Percentiles rank a stretch among this genome's conserved stretches.
Evolutionary conservation across 177 flowering plant genomes (phyloP).

Genomic region (Vitis hybrid): DNA sequence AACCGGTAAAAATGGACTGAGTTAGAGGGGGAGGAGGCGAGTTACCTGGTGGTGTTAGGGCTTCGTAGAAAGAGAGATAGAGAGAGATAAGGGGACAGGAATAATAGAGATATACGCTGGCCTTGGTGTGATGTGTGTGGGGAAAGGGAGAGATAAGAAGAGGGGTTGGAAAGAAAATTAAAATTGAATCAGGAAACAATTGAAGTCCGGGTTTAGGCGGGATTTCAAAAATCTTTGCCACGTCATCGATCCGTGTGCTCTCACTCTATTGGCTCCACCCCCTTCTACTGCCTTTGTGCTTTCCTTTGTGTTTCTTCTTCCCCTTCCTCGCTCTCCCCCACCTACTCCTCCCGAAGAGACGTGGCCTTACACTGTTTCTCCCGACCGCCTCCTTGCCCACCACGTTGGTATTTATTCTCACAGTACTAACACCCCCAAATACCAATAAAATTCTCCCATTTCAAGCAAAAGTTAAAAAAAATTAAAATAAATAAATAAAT

Average conservation of each 20-base stretch:
- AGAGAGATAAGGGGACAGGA: not conserved
- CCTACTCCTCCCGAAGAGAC: not conserved
- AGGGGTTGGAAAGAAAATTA: not conserved
- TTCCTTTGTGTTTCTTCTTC: conserved; percentile 8
- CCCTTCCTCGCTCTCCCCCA: not conserved
- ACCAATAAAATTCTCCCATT: too few species aligned
- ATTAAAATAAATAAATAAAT: too few species aligned
- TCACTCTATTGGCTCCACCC: conserved; percentile 5
- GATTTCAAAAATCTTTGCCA: conserved; percentile 35
- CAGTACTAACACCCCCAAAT: too few species aligned
- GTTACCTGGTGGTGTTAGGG: conserved; percentile 18
- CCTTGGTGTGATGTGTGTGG: conserved; percentile 3
- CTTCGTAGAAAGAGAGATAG: not conserved
- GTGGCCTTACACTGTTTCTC: too few species aligned
- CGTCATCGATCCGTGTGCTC: conserved; percentile 38
- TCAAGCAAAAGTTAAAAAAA: too few species aligned
- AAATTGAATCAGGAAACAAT: conserved; percentile 13
- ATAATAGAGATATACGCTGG: not conserved
- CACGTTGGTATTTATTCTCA: too few species aligned
- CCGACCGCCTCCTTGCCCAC: too few species aligned
- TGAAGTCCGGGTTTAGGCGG: conserved; percentile 44
- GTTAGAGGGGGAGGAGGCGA: conserved; percentile 5
- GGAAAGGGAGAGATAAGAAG: not conserved
- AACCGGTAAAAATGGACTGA: conserved; percentile 10
- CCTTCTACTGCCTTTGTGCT: not conserved